Evolutionary conservation across 139 green algal genomes (phyloP), one percentile per base, ranked within the genome.

Genomic region (Tetraselmis striata): DNA sequence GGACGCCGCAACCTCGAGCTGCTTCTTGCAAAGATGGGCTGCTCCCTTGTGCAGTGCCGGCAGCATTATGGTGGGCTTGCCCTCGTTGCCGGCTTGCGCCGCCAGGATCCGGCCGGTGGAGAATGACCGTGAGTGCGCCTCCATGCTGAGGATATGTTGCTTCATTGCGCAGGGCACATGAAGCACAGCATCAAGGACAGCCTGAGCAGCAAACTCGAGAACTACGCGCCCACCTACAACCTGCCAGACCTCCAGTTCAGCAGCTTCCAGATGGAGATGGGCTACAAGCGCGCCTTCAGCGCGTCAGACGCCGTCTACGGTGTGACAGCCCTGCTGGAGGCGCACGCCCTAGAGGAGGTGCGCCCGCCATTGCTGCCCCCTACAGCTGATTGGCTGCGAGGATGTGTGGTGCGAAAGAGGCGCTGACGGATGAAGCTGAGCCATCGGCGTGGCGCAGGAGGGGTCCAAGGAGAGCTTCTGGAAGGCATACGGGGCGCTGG

Each of bases 21-120:
- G 29, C 85, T 98, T 79, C 84, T 98, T 24, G 92, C 85, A 1
- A 86, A 92, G 79, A 91, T 97, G 81, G 95, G 95, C 59, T 85
- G 98, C 29, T 87, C 90, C 1, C 80, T 93, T 2, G 81, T 85
- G 30, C 79, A 95, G 59, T 87, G 83, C 31, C 45, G 81, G 30
- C 77, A 82, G 2, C 23, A 84, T 23, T 93, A 83, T 79, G 81
- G 87, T 93, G 77, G 84, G 28, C 28, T 80, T 28, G 18, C 1
- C 1, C 59, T 79, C 23, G n/a, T n/a, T n/a, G n/a, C n/a, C n/a
- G n/a, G n/a, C n/a, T n/a, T n/a, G n/a, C n/a, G n/a, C n/a, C n/a
- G n/a, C n/a, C n/a, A n/a, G n/a, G n/a, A n/a, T n/a, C n/a, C n/a
- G n/a, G n/a, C n/a, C n/a, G n/a, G n/a, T n/a, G n/a, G n/a, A 31